Percentiles rank a stretch among this genome's conserved stretches.
phyloP scores from a whole-genome alignment of 257 asterid species.

The Scutellaria barbata region DNA sequence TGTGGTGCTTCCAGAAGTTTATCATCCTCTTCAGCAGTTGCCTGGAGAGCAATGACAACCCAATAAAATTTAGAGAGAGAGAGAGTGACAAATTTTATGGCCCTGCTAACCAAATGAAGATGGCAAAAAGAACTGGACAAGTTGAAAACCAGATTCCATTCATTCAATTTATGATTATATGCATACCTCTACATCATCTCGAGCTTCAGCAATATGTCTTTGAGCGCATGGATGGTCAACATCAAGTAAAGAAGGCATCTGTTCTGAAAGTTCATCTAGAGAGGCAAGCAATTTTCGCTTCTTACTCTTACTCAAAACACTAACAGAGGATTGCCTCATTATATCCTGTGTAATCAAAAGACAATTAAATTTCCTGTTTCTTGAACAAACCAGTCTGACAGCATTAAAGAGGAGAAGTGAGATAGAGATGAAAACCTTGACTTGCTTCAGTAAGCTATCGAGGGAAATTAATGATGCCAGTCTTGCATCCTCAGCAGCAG shows the following conservation, averaged over 20 bases:
- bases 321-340: conserved; percentile 74
- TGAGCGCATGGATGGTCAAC: conserved; percentile 96
- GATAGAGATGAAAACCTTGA: conserved; percentile 63
- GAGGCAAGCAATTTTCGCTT: conserved; percentile 72
- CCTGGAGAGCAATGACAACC: conserved; percentile 47
- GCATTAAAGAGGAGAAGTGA: conserved; percentile 18
- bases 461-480: conserved; percentile 93
- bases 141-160: conserved; percentile 12
- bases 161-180: neutral
- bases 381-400: conserved; percentile 26
- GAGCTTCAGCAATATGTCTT: conserved; percentile 86
- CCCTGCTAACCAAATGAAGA: neutral
- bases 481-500: conserved; percentile 98
- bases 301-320: conserved; percentile 74
- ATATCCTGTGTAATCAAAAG: conserved; percentile 64
- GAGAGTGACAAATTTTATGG: neutral
- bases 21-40: conserved; percentile 81
- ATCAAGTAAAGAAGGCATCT: conserved; percentile 94
- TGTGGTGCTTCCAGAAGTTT: conserved; percentile 47
- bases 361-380: conserved; percentile 21
- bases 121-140: conserved; percentile 20
- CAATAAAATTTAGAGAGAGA: neutral
- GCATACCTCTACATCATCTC: conserved; percentile 76
- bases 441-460: conserved; percentile 89
- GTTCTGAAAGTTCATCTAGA: conserved; percentile 80